These are phyloP conservation scores for Fusarium armeniacum DNA, from an alignment of 2,329 filamentous ascomycete species.

Conservation along the genomic window DNA sequence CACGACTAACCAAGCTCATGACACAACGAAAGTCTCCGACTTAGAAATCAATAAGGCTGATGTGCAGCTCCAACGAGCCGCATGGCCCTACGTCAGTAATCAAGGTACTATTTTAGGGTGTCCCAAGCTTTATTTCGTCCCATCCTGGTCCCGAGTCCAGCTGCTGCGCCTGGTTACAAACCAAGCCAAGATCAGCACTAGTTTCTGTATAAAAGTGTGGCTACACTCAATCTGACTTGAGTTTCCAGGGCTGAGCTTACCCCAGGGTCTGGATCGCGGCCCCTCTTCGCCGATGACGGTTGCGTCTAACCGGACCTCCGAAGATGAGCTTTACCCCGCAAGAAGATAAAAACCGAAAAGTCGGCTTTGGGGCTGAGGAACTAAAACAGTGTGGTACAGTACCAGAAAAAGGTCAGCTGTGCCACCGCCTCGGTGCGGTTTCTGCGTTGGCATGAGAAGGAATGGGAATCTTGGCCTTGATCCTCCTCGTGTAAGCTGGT, in stretches of 20 bases:
- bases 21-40: neutral
- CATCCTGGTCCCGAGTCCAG: conserved; percentile 1
- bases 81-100: conserved; percentile 9
- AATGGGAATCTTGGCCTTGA: neutral
- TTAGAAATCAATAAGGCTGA: conserved; percentile 20
- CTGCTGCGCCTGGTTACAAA: conserved; percentile 27
- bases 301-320: neutral
- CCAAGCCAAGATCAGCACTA: conserved; percentile 24
- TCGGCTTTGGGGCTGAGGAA: conserved; percentile 26
- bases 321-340: conserved; percentile 25
- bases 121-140: conserved; percentile 1
- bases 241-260: conserved; percentile 16
- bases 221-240: conserved; percentile 7
- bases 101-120: conserved; percentile 35
- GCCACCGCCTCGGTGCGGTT: conserved; percentile 17
- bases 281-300: conserved; percentile 13
- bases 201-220: neutral
- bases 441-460: neutral
- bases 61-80: neutral
- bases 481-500: conserved; percentile 33
- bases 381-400: neutral
- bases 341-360: conserved; percentile 1
- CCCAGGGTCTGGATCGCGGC: conserved; percentile 10
- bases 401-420: conserved; percentile 32
- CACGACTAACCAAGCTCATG: conserved; percentile 1